Base-by-base conservation (phyloP, 116 monocot species). In the Iris pallida region DNA sequence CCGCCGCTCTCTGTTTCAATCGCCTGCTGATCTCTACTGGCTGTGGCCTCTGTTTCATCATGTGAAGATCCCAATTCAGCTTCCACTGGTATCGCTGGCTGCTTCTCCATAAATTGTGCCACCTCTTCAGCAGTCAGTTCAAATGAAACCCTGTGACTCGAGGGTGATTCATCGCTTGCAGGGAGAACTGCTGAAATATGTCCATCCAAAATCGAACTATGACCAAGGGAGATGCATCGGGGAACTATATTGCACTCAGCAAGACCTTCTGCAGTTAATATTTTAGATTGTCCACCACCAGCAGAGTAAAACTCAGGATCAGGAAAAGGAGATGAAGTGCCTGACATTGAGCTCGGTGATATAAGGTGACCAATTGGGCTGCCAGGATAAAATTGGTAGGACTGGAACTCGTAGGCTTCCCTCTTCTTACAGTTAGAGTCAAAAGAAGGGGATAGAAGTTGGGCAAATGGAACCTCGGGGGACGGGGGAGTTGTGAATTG, bases 391-490 rank as follows among this genome's bases (percentile, higher is more conserved):
- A 83, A 64, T 14, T 81, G 88, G 44, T 94, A 88, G 6, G 82
- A 74, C 15, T 77, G 79, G 46, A 81, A 71, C 49, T 77, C 91
- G 51, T 76, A 73, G 7, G 45, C 57, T 4, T 78, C 78, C 58
- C 76, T 20, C 44, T 80, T 77, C 49, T 71, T 80, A 49, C 70
- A 13, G 57, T 66, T 80, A 43, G 76, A 69, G 61, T 80, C 72
- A 8, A 83, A 47, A 0, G 83, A 79, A 40, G 89, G 85, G 48
- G 81, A 74, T 42, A 91, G 47, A 57, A 91, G 88, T 16, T 70
- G 58, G 1, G 95, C 91, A 76, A 88, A 95, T 19, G 95, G 95
- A 4, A 95, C 95, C 76, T 95, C 95, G 0, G 95, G 95, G 9
- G 95, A 95, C 8, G 91, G 79, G 20, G 95, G 95, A 6, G 90